Base-by-base conservation (phyloP, 345 rosid species). In the Gossypium australe region DNA sequence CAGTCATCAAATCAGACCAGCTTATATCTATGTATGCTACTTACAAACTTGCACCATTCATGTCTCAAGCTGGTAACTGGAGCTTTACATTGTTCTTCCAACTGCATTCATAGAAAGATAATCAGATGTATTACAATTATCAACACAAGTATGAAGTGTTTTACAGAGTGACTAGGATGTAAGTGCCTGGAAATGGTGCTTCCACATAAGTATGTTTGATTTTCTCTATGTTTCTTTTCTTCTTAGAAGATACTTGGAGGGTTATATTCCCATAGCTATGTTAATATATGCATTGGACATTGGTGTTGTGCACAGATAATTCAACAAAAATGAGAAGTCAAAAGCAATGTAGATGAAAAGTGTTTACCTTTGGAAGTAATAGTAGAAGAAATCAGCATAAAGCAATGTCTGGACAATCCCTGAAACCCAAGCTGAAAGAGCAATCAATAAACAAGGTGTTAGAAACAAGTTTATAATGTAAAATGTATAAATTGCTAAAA, bases 11-110 rank as follows among this genome's bases (percentile, higher is more conserved):
- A 45, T 45, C 49, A 45, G 49, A 45, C 49, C 49, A 51, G 56
- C 56, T 51, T 51, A 51, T 51, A 67, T 2, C 38, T 41, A 38
- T 43, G 71, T 10, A n/a, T 41, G 52, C 53, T 66, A 43, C 22
- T 24, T 48, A 11, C 76, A 70, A 64, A 73, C 67, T 69, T 45
- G 34, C 29, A 44, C 60, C 48, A 12, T 25, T 20, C 9, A 66
- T 13, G 75, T 27, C 62, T 87, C 88, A 93, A 58, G 98, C 98
- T 1, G 94, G 97, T 72, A 93, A 85, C 77, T 91, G 85, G 25
- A 93, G 94, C 88, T 84, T 91, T 76, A 77, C 86, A 75, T 93
- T 89, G 89, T 88, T 91, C 84, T 89, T 91, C 97, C 97, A 93
- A 84, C 98, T 93, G 89, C 84, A 59, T 20, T 43, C 63, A 69